phyloP scores from a whole-genome alignment of 768 basidiomycete genomes.

The Trichaptum fuscoviolaceum region DNA sequence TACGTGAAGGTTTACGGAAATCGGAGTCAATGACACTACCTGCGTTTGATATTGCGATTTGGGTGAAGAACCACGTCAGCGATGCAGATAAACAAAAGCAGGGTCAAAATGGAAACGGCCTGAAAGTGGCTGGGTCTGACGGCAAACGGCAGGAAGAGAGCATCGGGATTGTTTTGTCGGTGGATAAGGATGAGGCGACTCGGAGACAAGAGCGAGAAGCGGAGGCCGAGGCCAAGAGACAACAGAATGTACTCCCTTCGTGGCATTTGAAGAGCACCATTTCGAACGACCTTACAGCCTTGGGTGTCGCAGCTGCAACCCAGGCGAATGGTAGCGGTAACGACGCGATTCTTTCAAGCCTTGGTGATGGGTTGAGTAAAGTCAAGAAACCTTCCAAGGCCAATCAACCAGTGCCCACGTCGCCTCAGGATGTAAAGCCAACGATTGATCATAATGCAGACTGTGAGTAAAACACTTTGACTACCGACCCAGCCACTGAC shows the following conservation, averaged over 20 bases:
- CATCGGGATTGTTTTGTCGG: constrained; percentile 80
- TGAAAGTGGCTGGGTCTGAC: constrained; percentile 65
- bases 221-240: constrained; percentile 77
- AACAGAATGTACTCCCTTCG: constrained; percentile 86
- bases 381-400: constrained; percentile 21
- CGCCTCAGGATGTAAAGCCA: constrained; percentile 39
- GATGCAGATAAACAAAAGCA: constrained; percentile 17
- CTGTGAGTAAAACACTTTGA: too few species aligned
- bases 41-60: constrained; percentile 81
- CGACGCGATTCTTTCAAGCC: constrained; percentile 67
- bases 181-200: constrained; percentile 82
- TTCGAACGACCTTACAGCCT: constrained; percentile 82
- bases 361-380: constrained; percentile 48
- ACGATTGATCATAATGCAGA: constrained; percentile 53
- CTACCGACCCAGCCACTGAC: constrained; percentile 4
- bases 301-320: constrained; percentile 48
- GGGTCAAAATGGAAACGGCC: constrained; percentile 45
- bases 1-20: constrained; percentile 82
- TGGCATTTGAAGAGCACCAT: constrained; percentile 98
- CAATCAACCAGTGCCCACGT: background rate
- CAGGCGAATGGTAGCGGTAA: constrained; percentile 39
- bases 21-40: constrained; percentile 86
- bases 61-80: constrained; percentile 70
- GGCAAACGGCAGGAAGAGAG: constrained; percentile 62
- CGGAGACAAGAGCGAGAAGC: constrained; percentile 68